Evolutionary conservation across 202 grass and related monocot species (phyloP), one percentile per base, ranked within the genome.

Genomic region (Schoenoplectus triqueter): DNA sequence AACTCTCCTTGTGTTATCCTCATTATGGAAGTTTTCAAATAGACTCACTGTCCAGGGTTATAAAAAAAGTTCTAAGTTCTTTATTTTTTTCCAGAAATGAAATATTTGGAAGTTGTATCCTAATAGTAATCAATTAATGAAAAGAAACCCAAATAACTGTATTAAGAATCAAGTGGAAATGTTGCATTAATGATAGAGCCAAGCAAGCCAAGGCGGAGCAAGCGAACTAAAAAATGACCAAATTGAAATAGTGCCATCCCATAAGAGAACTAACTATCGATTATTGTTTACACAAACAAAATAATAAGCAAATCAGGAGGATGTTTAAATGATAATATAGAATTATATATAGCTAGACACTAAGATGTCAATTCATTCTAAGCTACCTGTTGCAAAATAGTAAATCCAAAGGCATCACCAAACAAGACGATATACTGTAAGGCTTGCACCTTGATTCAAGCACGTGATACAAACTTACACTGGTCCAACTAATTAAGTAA

Each of bases 221-320:
- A n/a, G 42, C 2, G 7, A 55, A 78, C 51, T 17, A 31, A 60
- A 59, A 74, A 42, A 60, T 8, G 6, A 78, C 11, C 54, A 59
- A 50, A 78, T 9, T 60, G 6, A 59, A 60, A 42, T 17, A 78
- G 41, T 4, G 57, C 4, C 11, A 14, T 15, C 73, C 10, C 73
- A 39, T 77, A 40, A 40, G 2, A 76, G 18, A 19, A 5, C 48
- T 76, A 75, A 54, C 10, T 71, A 66, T 48, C 46, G 42, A 6
- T 74, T 52, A 72, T 50, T 73, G 17, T 73, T 73, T 49, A 73
- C 17, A 73, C 19, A 50, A 73, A 50, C 13, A 68, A 68, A 68
- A 8, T 73, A 51, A 51, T 73, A 57, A 56, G 2, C 20, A 77
- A 77, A 39, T 39, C 10, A 75, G 10, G 52, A 75, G 49, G 50